Conservation (phyloP, 2,329 filamentous ascomycete genomes). For the Sarocladium brachiariae region DNA sequence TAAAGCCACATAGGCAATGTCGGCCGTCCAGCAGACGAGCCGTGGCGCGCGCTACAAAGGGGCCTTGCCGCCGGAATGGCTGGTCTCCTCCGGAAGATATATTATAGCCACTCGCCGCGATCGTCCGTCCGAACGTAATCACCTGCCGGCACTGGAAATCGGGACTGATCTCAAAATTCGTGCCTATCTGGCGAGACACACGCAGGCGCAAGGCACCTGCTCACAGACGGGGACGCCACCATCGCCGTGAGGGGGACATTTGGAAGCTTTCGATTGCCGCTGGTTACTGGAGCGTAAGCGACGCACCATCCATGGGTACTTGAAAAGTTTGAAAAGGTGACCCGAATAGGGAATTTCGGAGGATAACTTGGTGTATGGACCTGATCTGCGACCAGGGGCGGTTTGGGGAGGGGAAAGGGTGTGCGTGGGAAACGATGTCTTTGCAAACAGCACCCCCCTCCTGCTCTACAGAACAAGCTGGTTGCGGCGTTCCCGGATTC, state of each 20-base stretch:
- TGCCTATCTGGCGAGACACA: not conserved
- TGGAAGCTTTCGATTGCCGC: constrained; percentile 2
- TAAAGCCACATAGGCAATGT: too few species aligned
- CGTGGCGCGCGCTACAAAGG: constrained; percentile 3
- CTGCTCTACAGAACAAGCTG: not conserved
- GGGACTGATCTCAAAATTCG: not conserved
- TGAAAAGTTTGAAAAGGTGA: not conserved
- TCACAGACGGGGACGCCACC: constrained; percentile 2
- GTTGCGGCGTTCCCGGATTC: not conserved
- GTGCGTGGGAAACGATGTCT: not conserved
- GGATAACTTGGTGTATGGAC: constrained; percentile 7
- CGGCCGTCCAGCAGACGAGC: not conserved
- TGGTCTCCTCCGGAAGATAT: not conserved
- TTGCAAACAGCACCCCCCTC: too few species aligned
- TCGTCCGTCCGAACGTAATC: not conserved
- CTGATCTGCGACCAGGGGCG: constrained; percentile 6
- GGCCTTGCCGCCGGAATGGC: not conserved
- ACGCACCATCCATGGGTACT: not conserved
- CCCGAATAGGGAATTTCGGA: constrained; percentile 9
- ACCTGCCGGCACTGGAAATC: not conserved
- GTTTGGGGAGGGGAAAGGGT: not conserved
- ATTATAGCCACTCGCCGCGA: constrained; percentile 1
- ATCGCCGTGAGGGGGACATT: constrained; percentile 1
- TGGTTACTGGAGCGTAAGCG: not conserved
- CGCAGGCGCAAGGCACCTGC: too few species aligned